Evolutionary conservation across 192 early-diverging fungal genomes (phyloP), one percentile per base, ranked within the genome.

Genomic region (Rhizophagus sp.): DNA sequence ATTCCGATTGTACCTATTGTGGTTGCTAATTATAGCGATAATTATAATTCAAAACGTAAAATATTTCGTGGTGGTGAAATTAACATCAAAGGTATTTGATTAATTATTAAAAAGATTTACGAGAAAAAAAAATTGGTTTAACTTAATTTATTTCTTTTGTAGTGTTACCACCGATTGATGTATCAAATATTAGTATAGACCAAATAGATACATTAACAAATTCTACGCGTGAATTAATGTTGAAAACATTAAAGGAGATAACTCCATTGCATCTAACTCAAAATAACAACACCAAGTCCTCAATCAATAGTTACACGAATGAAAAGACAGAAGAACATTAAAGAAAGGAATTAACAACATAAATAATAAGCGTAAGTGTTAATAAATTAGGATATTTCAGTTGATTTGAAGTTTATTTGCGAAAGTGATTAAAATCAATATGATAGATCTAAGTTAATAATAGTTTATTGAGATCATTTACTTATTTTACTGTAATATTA

Each of bases 1-100:
- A 90, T 95, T 0, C 97, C 97, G 22, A 92, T 99, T 79, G 89
- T 97, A 24, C 96, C 96, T 17, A 86, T 99, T 71, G 95, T 97
- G 11, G 87, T 94, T 57, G 91, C 92, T n/a, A 93, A 92, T 62
- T 89, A 91, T 81, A 84, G 83, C 64, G 77, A 91, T 36, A 84
- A 91, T 61, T 92, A 90, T 72, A 84, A 86, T 80, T 87, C 90
- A 30, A 86, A 87, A 70, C 79, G 82, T 68, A 83, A 86, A 13
- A 79, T 77, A 25, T 93, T 90, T 81, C 66, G 75, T 22, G 81
- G 88, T 47, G 92, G 92, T 17, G 83, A 82, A 41, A 71, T 93
- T 41, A 80, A 85, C 13, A 87, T 93, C 34, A 88, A 89, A 81
- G 88, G 89, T 90, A 81, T 44, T 50, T n/a, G 39, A 10, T 22